Base-by-base conservation (phyloP, 2,329 filamentous ascomycete species). In the Exophiala sp. region DNA sequence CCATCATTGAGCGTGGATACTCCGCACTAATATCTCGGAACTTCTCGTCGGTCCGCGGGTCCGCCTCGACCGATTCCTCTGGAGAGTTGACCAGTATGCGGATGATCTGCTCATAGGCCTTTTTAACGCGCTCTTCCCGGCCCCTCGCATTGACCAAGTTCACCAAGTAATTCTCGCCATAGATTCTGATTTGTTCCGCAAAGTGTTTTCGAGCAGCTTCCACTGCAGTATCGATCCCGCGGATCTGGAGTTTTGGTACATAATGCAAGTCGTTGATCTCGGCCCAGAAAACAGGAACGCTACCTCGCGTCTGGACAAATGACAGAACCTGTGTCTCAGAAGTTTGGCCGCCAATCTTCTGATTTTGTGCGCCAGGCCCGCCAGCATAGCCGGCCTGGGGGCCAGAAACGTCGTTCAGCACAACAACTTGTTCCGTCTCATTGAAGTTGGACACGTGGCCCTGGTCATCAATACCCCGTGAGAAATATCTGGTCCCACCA, bases 401-500 rank as follows among this genome's bases (percentile, higher is more conserved):
- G 50, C 81, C 81, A 2, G 77, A 77, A 41, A 79, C 77, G 68
- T 97, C 93, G 62, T 97, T 97, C 60, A 97, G 70, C 30, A 98
- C 81, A 53, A 95, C 77, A 27, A 93, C 76, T 66, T 98, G 93
- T 66, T 98, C 93, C 0, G 93, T 97, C 74, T 98, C 93, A 65
- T 98, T 98, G 77, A 91, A 98, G 68, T 98, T 98, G 58, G 93
- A 88, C n/a, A 93, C 93, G 66, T 97, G 82, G 19, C 93, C 93
- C 55, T 93, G 77, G 58, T 95, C 90, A 64, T 98, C 91, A 40
- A 97, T 81, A 44, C 93, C 93, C 58, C 93, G 83, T 1, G 93
- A 94, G 66, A 98, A 93, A 71, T 96, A 97, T 65, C 94, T 78
- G 13, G 93, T 97, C 38, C 93, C 93, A 29, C 84, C 90, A 55